Percentiles rank a stretch among this genome's conserved stretches.
phyloP scores from a whole-genome alignment of 2,329 filamentous ascomycete genomes.

The Aspergillus terreus region DNA sequence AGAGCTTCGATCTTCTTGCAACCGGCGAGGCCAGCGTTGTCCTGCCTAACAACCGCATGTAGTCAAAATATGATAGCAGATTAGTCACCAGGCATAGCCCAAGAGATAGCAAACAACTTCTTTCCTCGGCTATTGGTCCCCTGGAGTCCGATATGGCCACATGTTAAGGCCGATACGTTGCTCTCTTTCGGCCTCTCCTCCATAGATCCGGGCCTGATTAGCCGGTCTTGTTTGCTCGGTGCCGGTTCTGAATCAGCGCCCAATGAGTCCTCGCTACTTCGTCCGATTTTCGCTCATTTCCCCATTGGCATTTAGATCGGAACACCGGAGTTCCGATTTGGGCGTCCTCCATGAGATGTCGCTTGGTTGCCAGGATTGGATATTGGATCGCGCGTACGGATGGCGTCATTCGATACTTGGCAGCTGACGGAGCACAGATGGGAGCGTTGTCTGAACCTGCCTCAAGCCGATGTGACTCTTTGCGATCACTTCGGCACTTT shows the following conservation, averaged over 20 bases:
- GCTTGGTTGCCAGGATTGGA: background rate
- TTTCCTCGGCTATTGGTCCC: background rate
- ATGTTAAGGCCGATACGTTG: too few species aligned
- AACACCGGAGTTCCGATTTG: background rate
- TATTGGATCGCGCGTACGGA: too few species aligned
- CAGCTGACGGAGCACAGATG: too few species aligned
- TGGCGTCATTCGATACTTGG: too few species aligned
- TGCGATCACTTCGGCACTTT: background rate
- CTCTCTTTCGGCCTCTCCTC: background rate
- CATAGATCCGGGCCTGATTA: background rate
- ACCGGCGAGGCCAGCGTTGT: constrained; percentile 43
- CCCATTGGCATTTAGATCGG: constrained; percentile 1
- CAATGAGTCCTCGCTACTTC: background rate
- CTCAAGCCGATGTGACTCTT: too few species aligned
- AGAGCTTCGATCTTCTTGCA: constrained; percentile 46
- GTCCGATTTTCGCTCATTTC: constrained; percentile 3
- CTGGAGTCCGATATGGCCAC: too few species aligned
- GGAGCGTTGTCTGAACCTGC: too few species aligned
- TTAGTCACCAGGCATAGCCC: background rate
- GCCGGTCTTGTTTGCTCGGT: constrained; percentile 1
- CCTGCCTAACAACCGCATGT: constrained; percentile 20
- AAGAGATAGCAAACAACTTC: background rate
- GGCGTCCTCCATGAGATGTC: background rate
- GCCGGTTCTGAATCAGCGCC: background rate
- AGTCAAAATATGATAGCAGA: background rate